Percentiles rank a stretch among this genome's conserved stretches.
These are phyloP conservation scores for Gossypioides kirkii DNA, from an alignment of 345 rosid species.

Conservation along the genomic window DNA sequence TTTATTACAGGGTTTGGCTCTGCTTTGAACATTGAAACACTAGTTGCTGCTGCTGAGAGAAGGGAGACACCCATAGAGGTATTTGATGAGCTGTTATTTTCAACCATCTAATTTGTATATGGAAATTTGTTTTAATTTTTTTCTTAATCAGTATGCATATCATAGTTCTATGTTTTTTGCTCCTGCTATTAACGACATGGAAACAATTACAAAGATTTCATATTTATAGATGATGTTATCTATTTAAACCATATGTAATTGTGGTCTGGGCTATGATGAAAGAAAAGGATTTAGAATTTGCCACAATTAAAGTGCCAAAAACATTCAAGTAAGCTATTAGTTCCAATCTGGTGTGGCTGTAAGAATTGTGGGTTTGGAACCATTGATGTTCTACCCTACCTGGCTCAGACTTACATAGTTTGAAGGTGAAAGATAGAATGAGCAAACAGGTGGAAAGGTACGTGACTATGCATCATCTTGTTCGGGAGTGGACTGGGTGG, in stretches of 20 bases:
- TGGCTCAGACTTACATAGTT: neutral
- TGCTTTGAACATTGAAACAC: slow-evolving; percentile 91
- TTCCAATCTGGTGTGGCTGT: neutral
- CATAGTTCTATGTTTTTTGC: neutral
- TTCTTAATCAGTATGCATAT: neutral
- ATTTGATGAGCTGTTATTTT: slow-evolving; percentile 6
- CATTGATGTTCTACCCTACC: neutral
- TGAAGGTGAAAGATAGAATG: neutral
- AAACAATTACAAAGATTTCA: neutral
- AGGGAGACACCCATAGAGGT: slow-evolving; percentile 90
- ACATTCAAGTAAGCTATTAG: neutral
- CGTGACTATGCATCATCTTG: neutral
- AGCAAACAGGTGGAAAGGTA: neutral
- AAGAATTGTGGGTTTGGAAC: neutral
- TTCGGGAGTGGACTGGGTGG: neutral
- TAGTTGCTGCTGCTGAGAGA: slow-evolving; percentile 95
- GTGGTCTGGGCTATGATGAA: neutral
- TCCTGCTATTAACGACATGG: neutral
- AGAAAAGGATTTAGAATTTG: neutral
- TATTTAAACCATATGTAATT: neutral
- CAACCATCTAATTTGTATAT: neutral
- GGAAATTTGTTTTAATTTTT: neutral
- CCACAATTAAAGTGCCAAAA: neutral
- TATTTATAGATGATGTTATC: neutral
- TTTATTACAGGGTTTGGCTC: slow-evolving; percentile 79